phyloP scores from a whole-genome alignment of 495 filamentous ascomycete genomes.

The Penicillium samsonianum region DNA sequence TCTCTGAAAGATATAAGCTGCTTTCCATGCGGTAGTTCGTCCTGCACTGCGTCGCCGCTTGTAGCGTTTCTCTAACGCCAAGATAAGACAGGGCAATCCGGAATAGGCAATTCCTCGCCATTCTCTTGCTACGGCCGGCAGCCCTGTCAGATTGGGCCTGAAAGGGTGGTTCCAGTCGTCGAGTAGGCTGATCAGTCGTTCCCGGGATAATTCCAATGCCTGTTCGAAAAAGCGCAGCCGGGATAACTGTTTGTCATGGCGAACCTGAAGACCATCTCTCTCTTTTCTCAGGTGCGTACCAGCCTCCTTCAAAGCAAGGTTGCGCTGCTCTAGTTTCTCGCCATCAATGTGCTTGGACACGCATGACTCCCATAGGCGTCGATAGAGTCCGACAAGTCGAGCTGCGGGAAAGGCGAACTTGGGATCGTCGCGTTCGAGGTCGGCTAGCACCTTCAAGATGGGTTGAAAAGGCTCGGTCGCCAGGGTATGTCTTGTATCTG shows the following conservation, averaged over 20 bases:
- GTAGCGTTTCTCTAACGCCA: too few species aligned
- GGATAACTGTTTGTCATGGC: too few species aligned
- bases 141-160: constrained; percentile 4
- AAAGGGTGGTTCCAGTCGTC: too few species aligned
- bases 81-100: too few species aligned
- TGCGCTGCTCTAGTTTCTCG: constrained; percentile 5
- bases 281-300: constrained; percentile 3
- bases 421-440: constrained; percentile 10
- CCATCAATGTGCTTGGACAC: constrained; percentile 10
- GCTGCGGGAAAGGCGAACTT: constrained; percentile 1
- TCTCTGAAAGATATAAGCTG: too few species aligned
- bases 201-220: too few species aligned
- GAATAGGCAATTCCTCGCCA: neutral
- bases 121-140: neutral
- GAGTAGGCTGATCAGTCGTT: too few species aligned
- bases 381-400: constrained; percentile 7
- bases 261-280: too few species aligned
- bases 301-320: constrained; percentile 9
- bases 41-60: too few species aligned
- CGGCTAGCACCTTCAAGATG: neutral
- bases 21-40: too few species aligned
- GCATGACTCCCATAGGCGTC: constrained; percentile 7
- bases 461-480: neutral
- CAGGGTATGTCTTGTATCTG: constrained; percentile 1
- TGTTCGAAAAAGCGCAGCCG: too few species aligned